A percentile compares a stretch with the other conserved stretches of the same genome.
phyloP scores from a whole-genome alignment of 768 basidiomycete genomes.

The Albatrellus ellisii region DNA sequence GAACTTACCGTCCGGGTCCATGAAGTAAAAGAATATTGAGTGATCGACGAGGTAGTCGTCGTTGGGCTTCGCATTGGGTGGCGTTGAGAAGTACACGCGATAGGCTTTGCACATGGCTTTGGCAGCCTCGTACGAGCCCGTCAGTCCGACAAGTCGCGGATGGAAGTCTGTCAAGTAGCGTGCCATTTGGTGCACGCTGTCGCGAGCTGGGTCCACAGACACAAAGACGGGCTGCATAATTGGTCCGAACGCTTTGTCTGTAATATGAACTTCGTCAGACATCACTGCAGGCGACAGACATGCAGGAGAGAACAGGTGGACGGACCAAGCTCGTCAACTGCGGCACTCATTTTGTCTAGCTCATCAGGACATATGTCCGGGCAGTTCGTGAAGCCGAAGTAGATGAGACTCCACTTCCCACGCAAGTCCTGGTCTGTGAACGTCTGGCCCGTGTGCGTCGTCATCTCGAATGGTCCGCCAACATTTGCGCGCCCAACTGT shows the following conservation, averaged over 20 bases:
- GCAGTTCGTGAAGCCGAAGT: slow-evolving; percentile 99
- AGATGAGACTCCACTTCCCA: slow-evolving; percentile 84
- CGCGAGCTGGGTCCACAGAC: slow-evolving; percentile 92
- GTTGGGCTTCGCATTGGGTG: slow-evolving; percentile 69
- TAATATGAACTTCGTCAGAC: not conserved
- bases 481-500: slow-evolving; percentile 78
- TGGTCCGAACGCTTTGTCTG: slow-evolving; percentile 57
- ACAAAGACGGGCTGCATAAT: slow-evolving; percentile 88
- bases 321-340: slow-evolving; percentile 65
- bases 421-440: slow-evolving; percentile 79
- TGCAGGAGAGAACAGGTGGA: slow-evolving; percentile 3
- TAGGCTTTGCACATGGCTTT: slow-evolving; percentile 91
- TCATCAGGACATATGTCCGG: slow-evolving; percentile 99
- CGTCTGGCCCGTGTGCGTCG: slow-evolving; percentile 42
- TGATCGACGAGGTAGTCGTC: slow-evolving; percentile 98
- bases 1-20: slow-evolving; percentile 91
- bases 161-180: slow-evolving; percentile 80
- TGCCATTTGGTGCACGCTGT: slow-evolving; percentile 46
- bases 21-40: slow-evolving; percentile 95
- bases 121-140: slow-evolving; percentile 71
- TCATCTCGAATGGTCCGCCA: slow-evolving; percentile 81
- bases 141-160: slow-evolving; percentile 76
- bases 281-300: not conserved
- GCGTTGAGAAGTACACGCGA: slow-evolving; percentile 97
- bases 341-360: slow-evolving; percentile 82